Conservation (phyloP, 257 asterid species). For the Voacanga thouarsii region DNA sequence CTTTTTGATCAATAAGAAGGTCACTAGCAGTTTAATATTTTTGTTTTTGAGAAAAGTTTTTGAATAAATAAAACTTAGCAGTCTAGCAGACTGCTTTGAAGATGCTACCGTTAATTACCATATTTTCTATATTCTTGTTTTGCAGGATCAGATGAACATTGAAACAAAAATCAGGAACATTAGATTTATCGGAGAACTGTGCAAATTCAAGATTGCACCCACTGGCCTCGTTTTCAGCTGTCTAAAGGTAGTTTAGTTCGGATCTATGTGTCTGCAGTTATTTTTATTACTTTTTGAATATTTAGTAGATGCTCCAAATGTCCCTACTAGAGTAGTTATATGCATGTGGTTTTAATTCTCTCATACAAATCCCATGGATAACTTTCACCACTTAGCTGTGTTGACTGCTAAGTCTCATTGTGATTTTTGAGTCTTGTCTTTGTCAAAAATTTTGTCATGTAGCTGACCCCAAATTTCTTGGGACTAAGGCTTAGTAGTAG, state of each 20-base stretch:
- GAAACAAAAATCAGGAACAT: slow-evolving; percentile 96
- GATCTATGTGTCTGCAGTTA: background rate
- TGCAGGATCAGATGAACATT: slow-evolving; percentile 98
- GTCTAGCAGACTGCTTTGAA: background rate
- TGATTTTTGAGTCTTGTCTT: background rate
- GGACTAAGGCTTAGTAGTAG: no score
- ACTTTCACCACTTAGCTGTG: background rate
- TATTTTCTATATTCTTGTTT: slow-evolving; percentile 18
- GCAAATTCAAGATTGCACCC: slow-evolving; percentile 95
- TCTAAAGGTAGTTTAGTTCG: slow-evolving; percentile 57
- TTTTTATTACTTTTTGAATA: background rate
- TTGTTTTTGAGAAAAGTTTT: slow-evolving; percentile 11
- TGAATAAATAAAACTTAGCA: slow-evolving; percentile 1
- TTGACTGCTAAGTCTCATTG: background rate
- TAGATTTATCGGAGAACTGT: slow-evolving; percentile 95
- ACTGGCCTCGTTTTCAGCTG: slow-evolving; percentile 85
- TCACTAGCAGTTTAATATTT: slow-evolving; percentile 27
- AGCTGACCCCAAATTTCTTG: no score
- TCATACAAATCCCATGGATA: background rate
- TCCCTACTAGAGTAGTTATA: background rate
- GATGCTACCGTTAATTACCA: background rate
- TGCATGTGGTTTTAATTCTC: background rate
- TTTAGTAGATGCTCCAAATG: background rate
- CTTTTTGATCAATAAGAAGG: slow-evolving; percentile 89
- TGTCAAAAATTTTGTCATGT: no score